These are phyloP conservation scores for Punica granatum DNA, from an alignment of 345 rosid genomes.

Conservation along the genomic window DNA sequence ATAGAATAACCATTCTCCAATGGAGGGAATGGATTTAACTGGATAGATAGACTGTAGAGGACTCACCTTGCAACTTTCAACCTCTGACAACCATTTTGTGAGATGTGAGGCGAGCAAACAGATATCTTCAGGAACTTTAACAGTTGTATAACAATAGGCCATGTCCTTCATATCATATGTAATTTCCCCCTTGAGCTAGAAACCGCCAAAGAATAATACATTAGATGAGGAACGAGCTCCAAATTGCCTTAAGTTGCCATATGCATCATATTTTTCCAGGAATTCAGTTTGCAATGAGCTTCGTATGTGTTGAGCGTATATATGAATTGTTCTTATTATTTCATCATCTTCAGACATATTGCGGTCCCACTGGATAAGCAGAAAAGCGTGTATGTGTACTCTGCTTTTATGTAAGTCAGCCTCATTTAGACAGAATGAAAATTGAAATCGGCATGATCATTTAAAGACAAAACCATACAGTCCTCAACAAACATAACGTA, in stretches of 20 bases:
- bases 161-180: slow-evolving; percentile 75
- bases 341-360: neutral
- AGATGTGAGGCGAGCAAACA: slow-evolving; percentile 54
- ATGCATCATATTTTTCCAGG: neutral
- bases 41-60: neutral
- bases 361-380: too few relatives aligned
- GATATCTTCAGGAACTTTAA: slow-evolving; percentile 49
- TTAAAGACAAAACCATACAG: too few relatives aligned
- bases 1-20: neutral
- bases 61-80: slow-evolving; percentile 68
- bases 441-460: too few relatives aligned
- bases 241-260: too few relatives aligned
- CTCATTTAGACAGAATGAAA: neutral
- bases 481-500: too few relatives aligned
- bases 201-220: slow-evolving; percentile 16
- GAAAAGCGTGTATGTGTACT: too few relatives aligned
- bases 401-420: too few relatives aligned
- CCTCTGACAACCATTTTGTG: slow-evolving; percentile 72
- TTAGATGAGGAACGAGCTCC: slow-evolving; percentile 6
- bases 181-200: slow-evolving; percentile 74
- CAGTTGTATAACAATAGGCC: slow-evolving; percentile 62
- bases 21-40: neutral
- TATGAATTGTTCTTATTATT: neutral
- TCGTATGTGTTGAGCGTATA: neutral
- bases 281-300: neutral